These are phyloP conservation scores for Paecilomyces sp. DNA, from an alignment of 2,329 filamentous ascomycete genomes.

Conservation along the genomic window DNA sequence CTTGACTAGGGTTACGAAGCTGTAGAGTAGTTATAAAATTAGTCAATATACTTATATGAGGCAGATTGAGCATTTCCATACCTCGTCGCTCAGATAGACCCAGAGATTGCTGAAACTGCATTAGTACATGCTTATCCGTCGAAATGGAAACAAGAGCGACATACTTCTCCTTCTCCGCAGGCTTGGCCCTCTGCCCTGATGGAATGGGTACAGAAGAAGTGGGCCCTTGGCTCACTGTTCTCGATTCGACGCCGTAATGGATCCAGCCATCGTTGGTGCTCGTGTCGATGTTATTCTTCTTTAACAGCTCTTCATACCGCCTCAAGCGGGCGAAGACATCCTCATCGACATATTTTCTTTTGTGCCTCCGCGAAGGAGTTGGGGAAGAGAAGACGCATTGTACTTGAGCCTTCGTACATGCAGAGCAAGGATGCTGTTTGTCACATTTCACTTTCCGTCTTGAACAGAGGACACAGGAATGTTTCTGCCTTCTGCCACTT, in stretches of 20 bases:
- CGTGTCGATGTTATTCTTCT: slow-evolving; percentile 18
- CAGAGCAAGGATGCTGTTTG: neutral
- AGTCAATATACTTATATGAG: neutral
- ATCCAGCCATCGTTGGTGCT: slow-evolving; percentile 10
- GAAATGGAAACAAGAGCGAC: neutral
- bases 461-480: slow-evolving; percentile 1
- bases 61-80: neutral
- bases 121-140: neutral
- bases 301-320: slow-evolving; percentile 4
- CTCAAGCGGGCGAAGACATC: slow-evolving; percentile 1
- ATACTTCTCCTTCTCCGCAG: neutral
- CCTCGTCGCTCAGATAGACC: slow-evolving; percentile 2
- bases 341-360: neutral
- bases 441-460: slow-evolving; percentile 4
- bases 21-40: neutral
- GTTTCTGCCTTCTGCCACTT: neutral
- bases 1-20: slow-evolving; percentile 2
- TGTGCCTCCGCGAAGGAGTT: slow-evolving; percentile 22
- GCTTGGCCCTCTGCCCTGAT: neutral
- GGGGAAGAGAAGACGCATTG: slow-evolving; percentile 15
- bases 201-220: neutral
- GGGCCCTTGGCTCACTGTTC: neutral
- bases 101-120: neutral
- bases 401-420: neutral
- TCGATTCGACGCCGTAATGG: neutral